Base-by-base conservation (phyloP, 2,329 filamentous ascomycete species). In the Plenodomus biglobosus region DNA sequence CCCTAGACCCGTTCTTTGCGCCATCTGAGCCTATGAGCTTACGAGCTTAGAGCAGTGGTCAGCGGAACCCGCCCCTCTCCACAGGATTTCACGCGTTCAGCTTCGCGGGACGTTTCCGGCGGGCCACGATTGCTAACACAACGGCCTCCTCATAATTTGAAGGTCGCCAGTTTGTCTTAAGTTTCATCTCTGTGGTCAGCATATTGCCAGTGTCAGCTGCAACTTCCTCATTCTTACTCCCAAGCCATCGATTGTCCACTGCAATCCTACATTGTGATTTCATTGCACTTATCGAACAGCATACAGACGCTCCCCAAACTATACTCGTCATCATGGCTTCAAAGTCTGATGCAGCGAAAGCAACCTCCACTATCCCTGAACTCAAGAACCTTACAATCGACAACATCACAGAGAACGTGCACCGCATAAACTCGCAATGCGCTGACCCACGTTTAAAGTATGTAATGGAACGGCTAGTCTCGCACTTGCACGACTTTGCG, bases 401-500 rank as follows among this genome's bases (percentile, higher is more conserved):
- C 65, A 91, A 91, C 71, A 91, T 91, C 71, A 91, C 88, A 45
- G 82, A 86, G 42, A 90, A 91, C 64, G 85, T 86, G 24, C 79
- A 86, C 64, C 77, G 79, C 38, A 90, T 91, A 71, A 92, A 92
- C 74, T 86, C 86, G 8, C 82, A 85, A 75, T 82, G 83, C 61
- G 67, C 76, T 8, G 78, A 90, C 62, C 75, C 79, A 18, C 81
- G 89, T 17, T 74, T 89, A 52, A 86, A 82, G 53, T 92, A 88
- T 68, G 70, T 94, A 38, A 80, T 92, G 66, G 82, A 87, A 60
- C 79, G 86, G 16, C 79, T 92, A 13, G 86, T 92, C 40, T 82
- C 83, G 11, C 88, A 94, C 71, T 75, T 92, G 1, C 89, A 94
- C 72, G 88, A 92, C 73, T 92, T 91, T 67, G 87, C 87, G 4